Conservation (phyloP, 2,329 filamentous ascomycete species). For the Lasiodiplodia citricola region DNA sequence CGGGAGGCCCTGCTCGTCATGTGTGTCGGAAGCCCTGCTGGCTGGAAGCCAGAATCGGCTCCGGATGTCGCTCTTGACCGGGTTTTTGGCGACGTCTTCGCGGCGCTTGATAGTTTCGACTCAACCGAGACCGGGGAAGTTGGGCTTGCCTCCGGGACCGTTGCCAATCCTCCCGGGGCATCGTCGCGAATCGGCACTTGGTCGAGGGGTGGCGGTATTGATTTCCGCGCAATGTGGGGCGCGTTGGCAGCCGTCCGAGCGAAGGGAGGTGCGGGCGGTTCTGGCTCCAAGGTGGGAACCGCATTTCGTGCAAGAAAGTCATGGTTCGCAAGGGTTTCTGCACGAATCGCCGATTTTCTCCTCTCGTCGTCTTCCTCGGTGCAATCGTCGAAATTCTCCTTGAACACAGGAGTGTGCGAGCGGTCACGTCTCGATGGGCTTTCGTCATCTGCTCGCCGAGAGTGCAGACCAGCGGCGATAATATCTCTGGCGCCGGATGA, state of each 20-base stretch:
- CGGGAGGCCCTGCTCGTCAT: slow-evolving; percentile 72
- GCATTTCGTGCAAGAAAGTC: slow-evolving; percentile 46
- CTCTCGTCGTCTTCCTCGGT: slow-evolving; percentile 52
- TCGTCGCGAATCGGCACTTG: slow-evolving; percentile 20
- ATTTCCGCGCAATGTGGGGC: slow-evolving; percentile 28
- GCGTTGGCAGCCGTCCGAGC: background rate
- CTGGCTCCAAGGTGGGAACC: slow-evolving; percentile 11
- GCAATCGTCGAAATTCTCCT: slow-evolving; percentile 60
- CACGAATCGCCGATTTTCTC: slow-evolving; percentile 50
- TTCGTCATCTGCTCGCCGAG: slow-evolving; percentile 30
- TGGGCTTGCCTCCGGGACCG: slow-evolving; percentile 21
- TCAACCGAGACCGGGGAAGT: slow-evolving; percentile 2
- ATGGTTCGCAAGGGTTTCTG: slow-evolving; percentile 54
- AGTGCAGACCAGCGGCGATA: slow-evolving; percentile 1
- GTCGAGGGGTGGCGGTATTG: slow-evolving; percentile 38
- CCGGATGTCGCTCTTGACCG: slow-evolving; percentile 45
- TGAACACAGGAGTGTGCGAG: slow-evolving; percentile 64
- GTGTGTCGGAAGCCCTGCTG: slow-evolving; percentile 49
- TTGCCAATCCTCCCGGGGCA: slow-evolving; percentile 12
- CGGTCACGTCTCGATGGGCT: slow-evolving; percentile 45
- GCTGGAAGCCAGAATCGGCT: slow-evolving; percentile 42
- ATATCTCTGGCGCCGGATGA: slow-evolving; percentile 24
- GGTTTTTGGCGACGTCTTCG: slow-evolving; percentile 42
- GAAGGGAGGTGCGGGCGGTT: slow-evolving; percentile 19
- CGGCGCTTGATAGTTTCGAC: slow-evolving; percentile 28